Evolutionary conservation across 2,329 filamentous ascomycete genomes (phyloP).

Genomic region (Aureobasidium sp.): DNA sequence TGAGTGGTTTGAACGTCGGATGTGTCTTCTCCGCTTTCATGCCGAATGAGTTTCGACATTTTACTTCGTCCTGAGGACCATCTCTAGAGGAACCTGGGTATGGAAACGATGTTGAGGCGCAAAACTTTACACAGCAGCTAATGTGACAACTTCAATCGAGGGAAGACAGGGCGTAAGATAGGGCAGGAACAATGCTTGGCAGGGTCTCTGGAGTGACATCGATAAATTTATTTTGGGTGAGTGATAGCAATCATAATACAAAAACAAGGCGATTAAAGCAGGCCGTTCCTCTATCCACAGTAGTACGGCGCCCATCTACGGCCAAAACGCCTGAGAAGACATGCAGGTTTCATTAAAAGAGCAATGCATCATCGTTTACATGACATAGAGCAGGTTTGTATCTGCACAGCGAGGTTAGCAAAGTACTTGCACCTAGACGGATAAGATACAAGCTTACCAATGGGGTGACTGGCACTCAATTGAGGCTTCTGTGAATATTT

Average conservation of each 20-base stretch:
- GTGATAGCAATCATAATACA: not conserved
- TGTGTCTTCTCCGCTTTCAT: not conserved
- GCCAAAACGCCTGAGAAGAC: not conserved
- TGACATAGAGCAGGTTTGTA: conserved; percentile 36
- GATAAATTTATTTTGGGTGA: not conserved
- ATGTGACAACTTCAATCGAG: not conserved
- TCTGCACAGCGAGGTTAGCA: conserved; percentile 22
- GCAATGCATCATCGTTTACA: conserved; percentile 23
- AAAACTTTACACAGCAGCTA: too few relatives aligned
- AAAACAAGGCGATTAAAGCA: not conserved
- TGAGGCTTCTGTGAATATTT: conserved; percentile 96
- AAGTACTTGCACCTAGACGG: not conserved
- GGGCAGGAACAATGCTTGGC: not conserved
- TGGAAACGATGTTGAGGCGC: not conserved
- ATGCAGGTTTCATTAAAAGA: not conserved
- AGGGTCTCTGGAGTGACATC: not conserved
- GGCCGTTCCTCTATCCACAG: not conserved
- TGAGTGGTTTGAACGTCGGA: too few relatives aligned
- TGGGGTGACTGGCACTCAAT: conserved; percentile 87
- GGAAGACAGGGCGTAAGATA: not conserved
- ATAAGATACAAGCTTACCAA: conserved; percentile 58
- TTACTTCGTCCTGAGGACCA: not conserved
- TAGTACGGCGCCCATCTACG: not conserved
- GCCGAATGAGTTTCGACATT: not conserved
- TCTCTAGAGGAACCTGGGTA: not conserved